Evolutionary conservation across 805 yeast species (phyloP), one percentile per base, ranked within the genome.

Genomic region (Kluyveromyces siamensis): DNA sequence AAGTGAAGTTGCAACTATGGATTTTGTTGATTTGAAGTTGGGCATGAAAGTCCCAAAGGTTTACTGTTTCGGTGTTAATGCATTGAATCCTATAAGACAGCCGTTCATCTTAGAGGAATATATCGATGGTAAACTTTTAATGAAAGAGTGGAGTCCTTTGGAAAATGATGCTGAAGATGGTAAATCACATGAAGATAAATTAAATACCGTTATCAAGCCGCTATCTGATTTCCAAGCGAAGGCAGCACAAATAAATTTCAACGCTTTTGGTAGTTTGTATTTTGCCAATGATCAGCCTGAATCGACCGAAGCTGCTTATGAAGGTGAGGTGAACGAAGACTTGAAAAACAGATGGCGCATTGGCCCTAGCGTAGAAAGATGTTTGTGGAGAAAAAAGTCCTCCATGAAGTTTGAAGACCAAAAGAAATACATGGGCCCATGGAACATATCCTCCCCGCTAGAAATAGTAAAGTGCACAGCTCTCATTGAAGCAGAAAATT

Each of bases 1-100:
- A 63, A 80, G 89, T 63, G 99, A 91, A 67, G 96, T 83, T 47
- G 99, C 99, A 18, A 91, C 98, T 1, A 72, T 87, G 73, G 98
- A 91, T 67, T 93, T 86, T 65, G 73, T 83, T 48, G 65, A 72
- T 36, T 66, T 76, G 54, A 87, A 87, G 61, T 68, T 86, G 48
- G 80, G 80, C 1, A 65, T 84, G 44, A 74, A 76, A 21, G 86
- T 86, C 41, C 97, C 97, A 40, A 80, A 77, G 57, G 85, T 87
- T 11, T 69, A 80, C 48, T 72, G 78, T 61, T 85, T 80, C 60
- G 87, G 88, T 50, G 72, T 78, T 27, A 75, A 77, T 41, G 67
- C 72, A 19, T 66, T 76, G 42, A 91, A 90, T 63, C 74, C 80
- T 13, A 60, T 90, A 35, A 77, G 80, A 46, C 67, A 81, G 33